Conservation (phyloP, 2,329 filamentous ascomycete species). For the Aspergillus awamori region DNA sequence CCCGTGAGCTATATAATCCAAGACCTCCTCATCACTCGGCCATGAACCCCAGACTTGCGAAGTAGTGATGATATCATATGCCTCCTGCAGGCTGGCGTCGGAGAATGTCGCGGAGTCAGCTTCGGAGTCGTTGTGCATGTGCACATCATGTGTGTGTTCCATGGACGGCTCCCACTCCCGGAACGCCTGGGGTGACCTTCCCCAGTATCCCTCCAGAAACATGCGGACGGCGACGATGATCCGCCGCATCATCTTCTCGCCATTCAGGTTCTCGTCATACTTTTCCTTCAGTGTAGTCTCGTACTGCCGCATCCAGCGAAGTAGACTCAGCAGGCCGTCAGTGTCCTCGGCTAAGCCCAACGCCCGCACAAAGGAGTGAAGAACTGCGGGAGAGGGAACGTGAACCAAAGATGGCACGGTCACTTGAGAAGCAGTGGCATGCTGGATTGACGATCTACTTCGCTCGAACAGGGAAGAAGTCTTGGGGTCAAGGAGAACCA, state of each 20-base stretch:
- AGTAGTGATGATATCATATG: slow-evolving; percentile 40
- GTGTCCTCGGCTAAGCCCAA: slow-evolving; percentile 46
- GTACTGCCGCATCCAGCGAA: slow-evolving; percentile 47
- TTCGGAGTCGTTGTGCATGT: not conserved
- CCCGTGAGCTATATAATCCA: slow-evolving; percentile 33
- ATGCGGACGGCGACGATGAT: slow-evolving; percentile 44
- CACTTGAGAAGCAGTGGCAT: slow-evolving; percentile 18
- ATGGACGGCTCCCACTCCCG: not conserved
- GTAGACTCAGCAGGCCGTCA: slow-evolving; percentile 42
- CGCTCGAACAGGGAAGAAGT: slow-evolving; percentile 27
- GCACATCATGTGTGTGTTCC: not conserved
- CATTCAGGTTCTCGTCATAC: slow-evolving; percentile 42
- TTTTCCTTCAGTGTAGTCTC: slow-evolving; percentile 35
- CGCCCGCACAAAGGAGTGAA: slow-evolving; percentile 48
- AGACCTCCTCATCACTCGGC: slow-evolving; percentile 46
- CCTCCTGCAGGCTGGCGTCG: slow-evolving; percentile 36
- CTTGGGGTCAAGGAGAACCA: slow-evolving; percentile 35
- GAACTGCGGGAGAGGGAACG: slow-evolving; percentile 40
- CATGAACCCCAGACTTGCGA: slow-evolving; percentile 43
- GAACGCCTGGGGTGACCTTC: slow-evolving; percentile 6
- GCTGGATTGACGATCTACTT: slow-evolving; percentile 17
- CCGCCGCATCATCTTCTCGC: slow-evolving; percentile 42
- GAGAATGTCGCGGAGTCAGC: slow-evolving; percentile 24
- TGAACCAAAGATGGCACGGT: slow-evolving; percentile 36
- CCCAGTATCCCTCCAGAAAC: slow-evolving; percentile 43